Evolutionary conservation across 2,329 filamentous ascomycete genomes (phyloP).

Genomic region (Epicoccum nigrum): DNA sequence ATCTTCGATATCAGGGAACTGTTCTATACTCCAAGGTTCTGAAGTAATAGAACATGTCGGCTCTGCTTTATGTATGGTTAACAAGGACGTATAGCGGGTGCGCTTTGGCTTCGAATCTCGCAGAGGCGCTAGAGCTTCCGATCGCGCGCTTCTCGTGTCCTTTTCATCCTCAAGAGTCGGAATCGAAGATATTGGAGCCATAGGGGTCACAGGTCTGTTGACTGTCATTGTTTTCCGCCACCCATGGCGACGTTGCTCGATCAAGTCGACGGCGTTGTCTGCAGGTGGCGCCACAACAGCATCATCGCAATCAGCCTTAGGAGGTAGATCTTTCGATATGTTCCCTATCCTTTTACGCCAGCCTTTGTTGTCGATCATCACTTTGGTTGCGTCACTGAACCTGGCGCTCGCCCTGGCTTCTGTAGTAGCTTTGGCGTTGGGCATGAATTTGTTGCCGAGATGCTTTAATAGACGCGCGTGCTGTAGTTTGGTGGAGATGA

Average conservation of each 20-base stretch:
- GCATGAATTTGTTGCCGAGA: not conserved
- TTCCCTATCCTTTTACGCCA: conserved; percentile 33
- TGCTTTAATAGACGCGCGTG: not conserved
- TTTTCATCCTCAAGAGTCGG: conserved; percentile 34
- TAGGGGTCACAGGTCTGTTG: conserved; percentile 32
- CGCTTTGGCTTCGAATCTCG: conserved; percentile 48
- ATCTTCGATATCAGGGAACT: conserved; percentile 11
- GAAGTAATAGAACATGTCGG: conserved; percentile 30
- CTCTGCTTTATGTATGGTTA: conserved; percentile 30
- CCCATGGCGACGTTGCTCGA: conserved; percentile 24
- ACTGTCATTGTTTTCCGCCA: conserved; percentile 34
- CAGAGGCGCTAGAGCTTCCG: conserved; percentile 37
- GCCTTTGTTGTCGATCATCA: conserved; percentile 19
- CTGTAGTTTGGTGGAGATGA: too few species aligned
- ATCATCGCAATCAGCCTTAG: conserved; percentile 15
- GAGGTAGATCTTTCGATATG: conserved; percentile 21
- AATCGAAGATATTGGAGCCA: conserved; percentile 13
- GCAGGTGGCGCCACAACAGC: not conserved
- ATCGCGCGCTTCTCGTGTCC: conserved; percentile 38
- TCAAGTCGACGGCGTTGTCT: conserved; percentile 16
- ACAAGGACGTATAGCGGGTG: conserved; percentile 48
- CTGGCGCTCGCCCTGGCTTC: not conserved
- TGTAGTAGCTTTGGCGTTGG: not conserved
- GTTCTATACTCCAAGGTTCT: conserved; percentile 37
- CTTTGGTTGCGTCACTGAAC: not conserved